Base-by-base conservation (phyloP, 331 rosid genomes). In the Acacia concinna region DNA sequence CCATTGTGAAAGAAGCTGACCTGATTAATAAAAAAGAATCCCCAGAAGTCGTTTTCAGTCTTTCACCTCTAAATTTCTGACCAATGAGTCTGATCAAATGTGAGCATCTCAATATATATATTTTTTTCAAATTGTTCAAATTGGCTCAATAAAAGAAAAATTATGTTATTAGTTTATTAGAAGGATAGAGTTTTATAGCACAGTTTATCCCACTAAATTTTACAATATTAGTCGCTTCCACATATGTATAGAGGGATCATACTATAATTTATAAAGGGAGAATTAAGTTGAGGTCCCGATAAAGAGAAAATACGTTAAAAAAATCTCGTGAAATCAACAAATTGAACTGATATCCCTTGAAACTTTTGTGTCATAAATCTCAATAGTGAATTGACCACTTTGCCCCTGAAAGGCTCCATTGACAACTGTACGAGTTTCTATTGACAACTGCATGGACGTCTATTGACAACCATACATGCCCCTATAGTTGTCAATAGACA, bases 51-150 rank as follows among this genome's bases (percentile, higher is more conserved):
- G 35, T 66, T 67, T 74, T 74, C 75, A 38, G 59, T 68, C 63
- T 79, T 47, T 83, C 64, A 31, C 68, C 74, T 57, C 76, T 65
- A 60, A 47, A 70, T 44, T 52, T 74, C 13, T 6, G 51, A 73
- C 69, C 35, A 68, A 59, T 78, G 63, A 73, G 43, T 68, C 73
- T 67, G 71, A 13, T 31, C 52, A 67, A 82, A 25, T 28, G 66
- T 57, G 79, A 65, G 21, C 21, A 46, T 82, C 54, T 43, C 35
- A 15, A 17, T 78, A 67, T n/a, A n/a, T n/a, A n/a, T n/a, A 31
- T 13, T 30, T 60, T 60, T 31, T 23, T 62, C 40, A 31, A 62
- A 60, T 13, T 60, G 20, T 60, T 60, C 20, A 28, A 27, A 64
- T 35, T 74, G 71, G 30, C 38, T 65, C 17, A 63, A 25, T 28